A percentile compares a stretch with the other conserved stretches of the same genome.
phyloP scores from a whole-genome alignment of 2,329 filamentous ascomycete species.

The Xylariaceae sp. region DNA sequence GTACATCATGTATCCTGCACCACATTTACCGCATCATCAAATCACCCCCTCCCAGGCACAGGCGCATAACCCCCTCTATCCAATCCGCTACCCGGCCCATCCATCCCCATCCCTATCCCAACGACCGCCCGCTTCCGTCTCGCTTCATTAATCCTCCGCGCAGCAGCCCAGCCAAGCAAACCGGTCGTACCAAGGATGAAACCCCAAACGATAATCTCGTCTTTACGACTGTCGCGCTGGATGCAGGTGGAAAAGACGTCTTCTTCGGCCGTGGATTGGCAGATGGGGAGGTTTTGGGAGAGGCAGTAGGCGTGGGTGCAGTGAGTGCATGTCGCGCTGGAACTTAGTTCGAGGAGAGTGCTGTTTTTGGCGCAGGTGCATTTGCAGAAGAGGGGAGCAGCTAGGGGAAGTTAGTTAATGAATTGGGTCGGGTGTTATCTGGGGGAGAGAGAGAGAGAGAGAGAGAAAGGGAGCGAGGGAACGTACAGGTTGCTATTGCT shows the following conservation, averaged over 20 bases:
- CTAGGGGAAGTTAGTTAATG: constrained; percentile 31
- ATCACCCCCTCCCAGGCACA: constrained; percentile 9
- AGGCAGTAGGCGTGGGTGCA: constrained; percentile 63
- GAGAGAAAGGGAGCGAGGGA: neutral
- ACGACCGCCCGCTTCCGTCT: constrained; percentile 23
- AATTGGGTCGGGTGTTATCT: neutral
- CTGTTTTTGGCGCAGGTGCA: constrained; percentile 66
- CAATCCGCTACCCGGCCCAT: neutral
- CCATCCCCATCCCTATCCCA: neutral
- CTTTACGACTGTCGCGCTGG: constrained; percentile 61
- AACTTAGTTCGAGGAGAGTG: constrained; percentile 59
- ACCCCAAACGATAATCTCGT: constrained; percentile 59
- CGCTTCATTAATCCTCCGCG: constrained; percentile 43
- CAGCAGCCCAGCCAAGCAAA: constrained; percentile 54
- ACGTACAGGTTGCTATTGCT: constrained; percentile 40
- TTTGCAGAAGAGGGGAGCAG: constrained; percentile 61
- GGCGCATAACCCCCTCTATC: constrained; percentile 29
- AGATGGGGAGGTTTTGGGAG: constrained; percentile 54
- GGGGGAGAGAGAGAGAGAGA: neutral
- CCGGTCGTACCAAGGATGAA: constrained; percentile 56
- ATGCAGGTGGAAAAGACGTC: constrained; percentile 60
- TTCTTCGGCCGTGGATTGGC: constrained; percentile 56
- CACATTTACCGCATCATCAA: neutral
- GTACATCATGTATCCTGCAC: no score
- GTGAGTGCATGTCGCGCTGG: constrained; percentile 47